Evolutionary conservation across 2,329 filamentous ascomycete genomes (phyloP), one percentile per base, ranked within the genome.

Genomic region (Aspergillus uvarum): DNA sequence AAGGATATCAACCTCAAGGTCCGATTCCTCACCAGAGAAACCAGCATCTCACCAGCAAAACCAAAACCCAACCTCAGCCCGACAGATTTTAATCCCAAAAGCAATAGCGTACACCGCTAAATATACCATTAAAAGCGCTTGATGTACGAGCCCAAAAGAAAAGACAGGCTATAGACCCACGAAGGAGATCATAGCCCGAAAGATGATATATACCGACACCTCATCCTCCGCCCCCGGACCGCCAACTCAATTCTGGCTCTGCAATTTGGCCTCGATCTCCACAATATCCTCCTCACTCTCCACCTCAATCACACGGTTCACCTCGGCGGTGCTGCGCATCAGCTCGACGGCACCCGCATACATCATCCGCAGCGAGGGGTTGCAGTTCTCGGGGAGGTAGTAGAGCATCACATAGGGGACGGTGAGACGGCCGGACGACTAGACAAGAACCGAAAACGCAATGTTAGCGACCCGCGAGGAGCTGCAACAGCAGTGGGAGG

Each of bases 311-410:
- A 98, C 89, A 67, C 86, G 87, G 56, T 89, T 89, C n/a, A 92
- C 93, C 79, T 97, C 92, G 60, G 91, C 91, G 57, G 91, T 96
- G 72, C 91, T 96, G 65, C 93, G 87, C 89, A 98, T 92, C 75
- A 98, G 79, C 80, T 99, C 95, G 78, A 97, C 96, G 48, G 95
- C 95, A 44, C 93, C 90, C 31, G 95, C 95, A 75, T 98, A 99
- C 73, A 95, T 81, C 95, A 98, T 98, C 67, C 91, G 87, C 72
- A 90, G 81, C 72, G 93, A 90, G 67, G 84, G 86, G 75, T 96
- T 97, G 79, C 91, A 95, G 52, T 94, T 97, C 54, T 89, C 89
- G 7, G 95, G 95, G 22, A 98, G 87, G 79, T 96, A 98, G 81
- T 96, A 97, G 22, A 99, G 80, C 74, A 98, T 86, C 51, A 97